Conservation (phyloP, 139 green algal genomes). For the Astrephomene gubernaculifera region DNA sequence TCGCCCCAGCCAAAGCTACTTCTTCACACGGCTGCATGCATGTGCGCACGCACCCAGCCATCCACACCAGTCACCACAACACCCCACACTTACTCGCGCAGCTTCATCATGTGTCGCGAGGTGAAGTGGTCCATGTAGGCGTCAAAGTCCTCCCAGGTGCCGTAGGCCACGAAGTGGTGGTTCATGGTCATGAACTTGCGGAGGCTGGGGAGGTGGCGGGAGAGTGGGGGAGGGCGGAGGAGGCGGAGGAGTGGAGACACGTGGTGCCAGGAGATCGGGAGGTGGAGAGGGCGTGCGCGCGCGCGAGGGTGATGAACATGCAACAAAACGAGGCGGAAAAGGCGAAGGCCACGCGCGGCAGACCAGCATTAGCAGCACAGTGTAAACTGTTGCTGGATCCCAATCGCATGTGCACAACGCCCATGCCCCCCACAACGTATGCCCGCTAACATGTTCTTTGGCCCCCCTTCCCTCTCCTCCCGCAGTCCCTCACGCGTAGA, state of each 20-base stretch:
- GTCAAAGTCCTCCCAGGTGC: constrained; percentile 25
- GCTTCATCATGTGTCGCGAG: not conserved
- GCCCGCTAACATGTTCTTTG: too few relatives aligned
- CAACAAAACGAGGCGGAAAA: not conserved
- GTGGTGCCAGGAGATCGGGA: not conserved
- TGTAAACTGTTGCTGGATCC: not conserved
- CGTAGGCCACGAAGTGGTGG: constrained; percentile 35
- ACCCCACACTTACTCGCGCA: constrained; percentile 22
- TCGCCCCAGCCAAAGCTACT: too few relatives aligned
- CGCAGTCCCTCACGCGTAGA: constrained; percentile 24
- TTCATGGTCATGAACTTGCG: constrained; percentile 37
- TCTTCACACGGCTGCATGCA: too few relatives aligned
- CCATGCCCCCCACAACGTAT: not conserved
- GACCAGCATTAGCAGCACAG: not conserved
- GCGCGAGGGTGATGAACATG: not conserved
- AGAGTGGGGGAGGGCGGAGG: not conserved
- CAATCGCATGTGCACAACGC: not conserved
- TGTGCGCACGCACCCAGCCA: too few relatives aligned
- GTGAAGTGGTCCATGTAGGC: constrained; percentile 40
- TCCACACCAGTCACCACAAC: not conserved
- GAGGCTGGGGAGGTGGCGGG: not conserved
- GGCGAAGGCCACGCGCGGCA: not conserved
- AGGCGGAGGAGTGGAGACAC: not conserved
- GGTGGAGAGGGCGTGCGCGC: not conserved
- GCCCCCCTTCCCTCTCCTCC: too few relatives aligned